Percentiles rank a stretch among this genome's conserved stretches.
Conservation (phyloP, 1,284 basidiomycete genomes). For the Pseudozyma thailandica region DNA sequence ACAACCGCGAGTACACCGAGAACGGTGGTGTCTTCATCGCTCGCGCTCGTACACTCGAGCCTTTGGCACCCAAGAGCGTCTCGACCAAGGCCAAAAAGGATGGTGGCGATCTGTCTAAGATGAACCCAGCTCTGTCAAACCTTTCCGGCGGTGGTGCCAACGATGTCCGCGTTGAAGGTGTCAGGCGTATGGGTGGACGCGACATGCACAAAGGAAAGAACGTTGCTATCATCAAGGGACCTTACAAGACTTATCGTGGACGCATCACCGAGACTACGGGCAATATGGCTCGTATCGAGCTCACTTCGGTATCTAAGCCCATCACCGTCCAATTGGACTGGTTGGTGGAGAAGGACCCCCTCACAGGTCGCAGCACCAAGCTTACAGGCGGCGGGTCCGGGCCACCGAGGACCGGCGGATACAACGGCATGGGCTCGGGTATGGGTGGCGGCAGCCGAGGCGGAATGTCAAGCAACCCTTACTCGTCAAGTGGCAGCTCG, state of each 20-base stretch:
- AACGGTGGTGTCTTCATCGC: conserved; percentile 95
- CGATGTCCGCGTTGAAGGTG: conserved; percentile 51
- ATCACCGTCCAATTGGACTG: conserved; percentile 86
- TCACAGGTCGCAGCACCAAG: conserved; percentile 58
- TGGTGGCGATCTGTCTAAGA: conserved; percentile 84
- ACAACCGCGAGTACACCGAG: conserved; percentile 88
- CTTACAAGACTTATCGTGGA: conserved; percentile 90
- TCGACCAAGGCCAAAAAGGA: conserved; percentile 51
- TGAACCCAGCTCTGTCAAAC: conserved; percentile 81
- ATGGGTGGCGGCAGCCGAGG: conserved; percentile 30
- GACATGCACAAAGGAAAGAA: conserved; percentile 84
- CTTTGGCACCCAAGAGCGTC: conserved; percentile 78
- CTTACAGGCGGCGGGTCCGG: conserved; percentile 25
- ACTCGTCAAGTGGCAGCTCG: conserved; percentile 28
- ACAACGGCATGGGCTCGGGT: conserved; percentile 23
- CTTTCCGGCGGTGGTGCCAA: conserved; percentile 56
- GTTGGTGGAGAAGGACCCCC: conserved; percentile 76
- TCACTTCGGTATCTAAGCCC: conserved; percentile 88
- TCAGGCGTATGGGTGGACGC: conserved; percentile 49
- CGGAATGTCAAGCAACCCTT: conserved; percentile 42
- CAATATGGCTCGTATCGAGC: conserved; percentile 85
- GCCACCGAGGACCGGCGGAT: conserved; percentile 20
- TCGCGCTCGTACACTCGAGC: conserved; percentile 68
- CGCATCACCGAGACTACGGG: conserved; percentile 96
- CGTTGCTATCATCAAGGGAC: conserved; percentile 85